Evolutionary conservation across 2,329 filamentous ascomycete genomes (phyloP), one percentile per base, ranked within the genome.

Genomic region (Diaporthe velutina): DNA sequence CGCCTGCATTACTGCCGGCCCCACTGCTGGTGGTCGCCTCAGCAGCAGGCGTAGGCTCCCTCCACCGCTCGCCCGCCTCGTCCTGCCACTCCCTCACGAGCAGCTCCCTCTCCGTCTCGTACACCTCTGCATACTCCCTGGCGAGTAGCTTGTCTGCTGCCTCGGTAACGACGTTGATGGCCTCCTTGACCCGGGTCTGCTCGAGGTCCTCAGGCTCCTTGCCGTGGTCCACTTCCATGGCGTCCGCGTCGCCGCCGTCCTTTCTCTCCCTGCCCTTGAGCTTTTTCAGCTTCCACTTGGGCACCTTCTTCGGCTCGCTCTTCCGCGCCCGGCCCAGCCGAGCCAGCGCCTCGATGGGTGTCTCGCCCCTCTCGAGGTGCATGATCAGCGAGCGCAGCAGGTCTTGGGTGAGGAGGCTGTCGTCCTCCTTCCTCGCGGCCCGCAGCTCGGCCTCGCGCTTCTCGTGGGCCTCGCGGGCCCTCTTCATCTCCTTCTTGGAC

Each of bases 401-500:
- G 77, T 98, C 96, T 8, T 89, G 89, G 2, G 90, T 93, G 84
- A 98, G 97, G 81, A 98, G 97, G 75, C 95, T 96, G 83, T 98
- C 96, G 74, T 97, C 93, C 75, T 92, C 90, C 35, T 93, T 89
- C 74, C 93, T 92, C 78, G 92, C 91, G 79, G 92, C 89, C 74
- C 93, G 90, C 70, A 92, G 88, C 80, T 97, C 95, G 1, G 91
- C 91, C 76, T 98, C 95, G 40, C 96, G 90, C 84, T 93, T 95
- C 80, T 98, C 94, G 73, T 97, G 94, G 4, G 97, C 97, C 77
- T 94, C 95, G 54, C 93, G 95, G 0, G 97, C 97, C 77, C 91
- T 92, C 81, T 92, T 94, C 88, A 98, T 98, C 74, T 98, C 95
- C 83, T 96, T 98, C 83, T 98, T 98, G 78, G 93, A 97, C 28